Percentiles rank a stretch among this genome's conserved stretches.
Evolutionary conservation across 768 basidiomycete genomes (phyloP).

Genomic region (Xerocomellus dryophilus): DNA sequence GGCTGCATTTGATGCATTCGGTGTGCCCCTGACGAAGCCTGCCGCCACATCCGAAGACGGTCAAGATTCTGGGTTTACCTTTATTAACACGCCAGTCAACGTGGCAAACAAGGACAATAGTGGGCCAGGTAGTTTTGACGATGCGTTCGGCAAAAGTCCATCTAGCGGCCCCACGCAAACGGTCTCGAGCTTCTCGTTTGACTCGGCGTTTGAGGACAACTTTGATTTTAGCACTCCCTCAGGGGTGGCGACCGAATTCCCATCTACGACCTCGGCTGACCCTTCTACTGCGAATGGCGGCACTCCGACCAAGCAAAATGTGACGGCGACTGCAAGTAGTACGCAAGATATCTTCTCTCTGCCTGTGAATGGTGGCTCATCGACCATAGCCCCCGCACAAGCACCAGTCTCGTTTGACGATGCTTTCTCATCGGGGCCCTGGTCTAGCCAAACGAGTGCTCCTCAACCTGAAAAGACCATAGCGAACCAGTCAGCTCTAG

Average conservation of each 20-base stretch:
- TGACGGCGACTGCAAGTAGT: slow-evolving; percentile 6
- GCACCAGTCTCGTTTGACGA: slow-evolving; percentile 44
- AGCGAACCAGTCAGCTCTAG: slow-evolving; percentile 5
- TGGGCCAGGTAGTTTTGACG: slow-evolving; percentile 65
- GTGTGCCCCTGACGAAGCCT: slow-evolving; percentile 30
- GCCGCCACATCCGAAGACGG: slow-evolving; percentile 15
- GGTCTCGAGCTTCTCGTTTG: slow-evolving; percentile 54
- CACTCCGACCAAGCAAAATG: slow-evolving; percentile 7
- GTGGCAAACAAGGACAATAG: slow-evolving; percentile 15
- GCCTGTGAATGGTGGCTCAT: slow-evolving; percentile 12
- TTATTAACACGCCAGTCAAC: slow-evolving; percentile 17
- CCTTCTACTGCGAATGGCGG: slow-evolving; percentile 30
- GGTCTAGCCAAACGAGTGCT: slow-evolving; percentile 1
- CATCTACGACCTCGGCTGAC: slow-evolving; percentile 24
- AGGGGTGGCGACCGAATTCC: slow-evolving; percentile 31
- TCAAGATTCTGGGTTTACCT: slow-evolving; percentile 20
- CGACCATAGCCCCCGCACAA: slow-evolving; percentile 14
- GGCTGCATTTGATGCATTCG: slow-evolving; percentile 38
- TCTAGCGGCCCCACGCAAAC: slow-evolving; percentile 34
- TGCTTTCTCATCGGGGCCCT: slow-evolving; percentile 38
- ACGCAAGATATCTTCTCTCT: slow-evolving; percentile 10
- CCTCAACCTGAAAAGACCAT: slow-evolving; percentile 17
- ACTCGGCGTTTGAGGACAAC: slow-evolving; percentile 58
- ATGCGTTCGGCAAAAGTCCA: slow-evolving; percentile 61
- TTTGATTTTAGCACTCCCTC: slow-evolving; percentile 58